Conservation (phyloP, 768 basidiomycete species). For the Tylopilus subfusipes region DNA sequence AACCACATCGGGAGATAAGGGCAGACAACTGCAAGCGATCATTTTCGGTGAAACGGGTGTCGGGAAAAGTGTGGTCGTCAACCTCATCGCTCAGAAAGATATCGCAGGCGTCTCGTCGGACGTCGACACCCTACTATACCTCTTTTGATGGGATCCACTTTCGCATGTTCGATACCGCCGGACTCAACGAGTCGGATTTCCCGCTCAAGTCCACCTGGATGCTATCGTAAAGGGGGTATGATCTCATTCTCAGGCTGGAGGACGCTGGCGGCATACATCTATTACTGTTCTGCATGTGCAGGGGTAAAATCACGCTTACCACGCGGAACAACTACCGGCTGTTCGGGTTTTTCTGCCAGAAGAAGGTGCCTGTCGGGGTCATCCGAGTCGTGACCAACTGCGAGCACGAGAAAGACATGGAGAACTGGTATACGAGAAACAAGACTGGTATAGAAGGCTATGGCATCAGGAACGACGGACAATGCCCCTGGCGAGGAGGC, state of each 20-base stretch:
- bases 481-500: neutral
- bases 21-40: neutral
- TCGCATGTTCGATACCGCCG: neutral
- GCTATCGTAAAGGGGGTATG: neutral
- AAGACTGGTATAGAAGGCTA: neutral
- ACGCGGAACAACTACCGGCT: neutral
- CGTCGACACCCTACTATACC: neutral
- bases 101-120: neutral
- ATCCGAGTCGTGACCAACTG: neutral
- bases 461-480: neutral
- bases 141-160: neutral
- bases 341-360: slow-evolving; percentile 1
- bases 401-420: neutral
- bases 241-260: neutral
- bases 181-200: neutral
- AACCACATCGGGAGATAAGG: neutral
- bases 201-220: neutral
- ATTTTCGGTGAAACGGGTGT: slow-evolving; percentile 1
- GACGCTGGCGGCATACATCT: neutral
- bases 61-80: slow-evolving; percentile 2
- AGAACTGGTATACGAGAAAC: neutral
- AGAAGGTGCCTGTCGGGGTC: neutral
- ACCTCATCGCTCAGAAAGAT: neutral
- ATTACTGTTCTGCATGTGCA: neutral
- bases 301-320: neutral